Evolutionary conservation across 2,329 filamentous ascomycete genomes (phyloP), one percentile per base, ranked within the genome.

Genomic region (Achaetomium macrosporum): DNA sequence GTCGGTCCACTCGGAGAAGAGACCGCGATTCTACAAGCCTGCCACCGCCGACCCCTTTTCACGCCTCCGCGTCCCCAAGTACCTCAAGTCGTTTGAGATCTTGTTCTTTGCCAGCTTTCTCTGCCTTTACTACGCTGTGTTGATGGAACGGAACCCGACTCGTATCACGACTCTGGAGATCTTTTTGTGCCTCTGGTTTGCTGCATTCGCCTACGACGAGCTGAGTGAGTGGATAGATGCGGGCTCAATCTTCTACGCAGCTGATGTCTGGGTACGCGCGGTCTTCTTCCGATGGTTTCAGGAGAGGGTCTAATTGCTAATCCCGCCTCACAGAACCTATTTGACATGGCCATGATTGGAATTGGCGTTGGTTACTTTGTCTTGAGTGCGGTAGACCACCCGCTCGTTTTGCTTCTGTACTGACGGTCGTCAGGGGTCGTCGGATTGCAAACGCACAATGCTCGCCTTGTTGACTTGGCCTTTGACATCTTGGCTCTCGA

Each of bases 401-500:
- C 2, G 2, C 5, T 12, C 19, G 10, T 20, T 16, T 8, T 15
- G 11, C 35, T 0, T 63, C 62, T 57, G 65, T 16, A 31, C 57
- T 66, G 44, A 42, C 51, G 5, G 12, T 11, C 15, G 7, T 3
- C 47, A 88, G 84, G 88, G 45, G 75, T 84, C 29, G 71, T 88
- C 46, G 89, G 88, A 0, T 67, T 92, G 25, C 74, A 76, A 19
- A 79, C 78, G 48, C 68, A 79, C 19, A 81, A 84, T 58, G 68
- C 73, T 10, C 69, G 75, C 15, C 78, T 89, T n/a, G 86, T 86
- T 43, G 86, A 93, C 55, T 76, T 85, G 3, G 85, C 90, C 1
- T 96, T 96, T 66, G 89, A 96, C 64, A 84, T 96, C n/a, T 74
- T 96, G 19, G 86, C 90, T 0, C 75, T 96, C 13, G 89, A 96